phyloP scores from a whole-genome alignment of 2,329 filamentous ascomycete genomes.

The Pseudocercospora eumusae region DNA sequence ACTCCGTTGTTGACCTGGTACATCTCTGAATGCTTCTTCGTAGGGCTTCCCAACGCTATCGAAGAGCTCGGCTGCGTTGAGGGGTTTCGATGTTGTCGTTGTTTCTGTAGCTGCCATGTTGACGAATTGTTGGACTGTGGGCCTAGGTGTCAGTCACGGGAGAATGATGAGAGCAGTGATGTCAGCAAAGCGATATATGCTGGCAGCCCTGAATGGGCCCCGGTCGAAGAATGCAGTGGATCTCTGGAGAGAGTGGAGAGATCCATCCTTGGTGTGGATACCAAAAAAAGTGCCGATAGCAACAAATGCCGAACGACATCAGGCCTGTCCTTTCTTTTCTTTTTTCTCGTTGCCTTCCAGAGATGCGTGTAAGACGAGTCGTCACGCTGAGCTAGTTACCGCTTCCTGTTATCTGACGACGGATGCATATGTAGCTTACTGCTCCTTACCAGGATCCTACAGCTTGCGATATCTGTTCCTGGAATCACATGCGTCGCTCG shows the following conservation, averaged over 20 bases:
- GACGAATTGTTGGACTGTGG: too few species aligned
- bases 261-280: not conserved
- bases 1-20: conserved; percentile 9
- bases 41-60: conserved; percentile 16
- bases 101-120: not conserved
- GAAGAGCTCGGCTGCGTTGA: conserved; percentile 12
- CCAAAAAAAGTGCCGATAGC: not conserved
- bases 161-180: not conserved
- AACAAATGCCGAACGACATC: not conserved
- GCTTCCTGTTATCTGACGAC: too few species aligned
- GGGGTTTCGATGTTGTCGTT: not conserved
- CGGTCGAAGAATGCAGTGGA: not conserved
- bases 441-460: not conserved
- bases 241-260: not conserved
- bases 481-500: not conserved
- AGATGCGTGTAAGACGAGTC: not conserved
- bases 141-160: not conserved
- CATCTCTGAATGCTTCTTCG: conserved; percentile 13
- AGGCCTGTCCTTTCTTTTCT: not conserved
- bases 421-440: not conserved
- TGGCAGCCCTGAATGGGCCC: not conserved
- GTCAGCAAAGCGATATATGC: not conserved
- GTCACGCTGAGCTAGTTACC: not conserved
- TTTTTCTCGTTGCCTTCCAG: not conserved
- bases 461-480: not conserved